phyloP scores from a whole-genome alignment of 2,329 filamentous ascomycete genomes.

The Colletotrichum camelliae region DNA sequence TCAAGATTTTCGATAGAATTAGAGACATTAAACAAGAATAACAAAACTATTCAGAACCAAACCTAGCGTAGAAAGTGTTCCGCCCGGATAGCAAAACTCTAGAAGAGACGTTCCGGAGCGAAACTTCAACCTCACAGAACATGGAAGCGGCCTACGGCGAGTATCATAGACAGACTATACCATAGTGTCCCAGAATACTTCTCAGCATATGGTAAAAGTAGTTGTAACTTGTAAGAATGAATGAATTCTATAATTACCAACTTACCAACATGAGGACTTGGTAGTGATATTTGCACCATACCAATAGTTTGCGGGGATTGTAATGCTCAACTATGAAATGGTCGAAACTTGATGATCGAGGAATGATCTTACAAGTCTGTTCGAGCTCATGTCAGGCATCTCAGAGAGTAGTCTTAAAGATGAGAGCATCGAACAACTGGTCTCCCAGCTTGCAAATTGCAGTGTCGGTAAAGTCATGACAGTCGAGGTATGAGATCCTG shows the following conservation, averaged over 20 bases:
- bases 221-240: neutral
- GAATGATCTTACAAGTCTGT: neutral
- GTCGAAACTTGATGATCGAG: neutral
- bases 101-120: too few relatives aligned
- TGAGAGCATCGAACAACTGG: neutral
- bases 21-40: too few relatives aligned
- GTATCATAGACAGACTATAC: too few relatives aligned
- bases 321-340: neutral
- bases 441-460: neutral
- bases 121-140: too few relatives aligned
- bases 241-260: neutral
- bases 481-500: neutral
- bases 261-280: neutral
- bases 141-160: too few relatives aligned
- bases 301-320: neutral
- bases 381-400: neutral
- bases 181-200: too few relatives aligned
- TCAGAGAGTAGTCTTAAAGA: neutral
- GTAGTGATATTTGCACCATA: neutral
- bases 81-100: too few relatives aligned
- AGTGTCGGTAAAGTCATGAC: neutral
- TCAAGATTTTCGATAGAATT: too few relatives aligned
- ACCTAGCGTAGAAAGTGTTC: too few relatives aligned
- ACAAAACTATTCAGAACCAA: too few relatives aligned
- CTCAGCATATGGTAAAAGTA: neutral